phyloP scores from a whole-genome alignment of 2,329 filamentous ascomycete species.

The Davidsoniella australis region DNA sequence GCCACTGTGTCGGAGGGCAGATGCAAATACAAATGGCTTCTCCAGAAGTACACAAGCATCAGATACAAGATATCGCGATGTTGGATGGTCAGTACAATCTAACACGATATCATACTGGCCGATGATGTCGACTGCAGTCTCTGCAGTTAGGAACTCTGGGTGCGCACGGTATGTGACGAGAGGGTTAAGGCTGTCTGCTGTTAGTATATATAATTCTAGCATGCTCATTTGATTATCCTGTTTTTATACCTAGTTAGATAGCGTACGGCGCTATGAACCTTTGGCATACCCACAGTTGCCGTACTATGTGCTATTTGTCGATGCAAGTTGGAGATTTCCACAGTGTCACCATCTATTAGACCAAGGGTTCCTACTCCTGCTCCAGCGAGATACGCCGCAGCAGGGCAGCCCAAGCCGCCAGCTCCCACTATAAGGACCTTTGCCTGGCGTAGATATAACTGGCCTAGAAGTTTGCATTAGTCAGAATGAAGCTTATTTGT shows the following conservation, averaged over 20 bases:
- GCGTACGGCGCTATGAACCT: conserved; percentile 60
- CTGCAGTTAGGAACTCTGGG: conserved; percentile 45
- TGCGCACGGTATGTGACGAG: conserved; percentile 47
- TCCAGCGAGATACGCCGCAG: conserved; percentile 80
- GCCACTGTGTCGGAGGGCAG: conserved; percentile 73
- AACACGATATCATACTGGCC: conserved; percentile 64
- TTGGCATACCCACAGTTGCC: conserved; percentile 51
- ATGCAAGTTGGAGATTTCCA: conserved; percentile 83
- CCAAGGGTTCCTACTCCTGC: conserved; percentile 74
- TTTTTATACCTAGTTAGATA: conserved; percentile 35
- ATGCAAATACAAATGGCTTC: conserved; percentile 75
- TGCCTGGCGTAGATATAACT: conserved; percentile 53
- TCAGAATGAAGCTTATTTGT: background rate
- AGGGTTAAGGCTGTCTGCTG: conserved; percentile 48
- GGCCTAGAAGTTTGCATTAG: conserved; percentile 33
- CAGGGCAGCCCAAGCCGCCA: conserved; percentile 81
- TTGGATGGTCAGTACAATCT: conserved; percentile 89
- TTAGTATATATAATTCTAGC: background rate
- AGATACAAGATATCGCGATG: conserved; percentile 80
- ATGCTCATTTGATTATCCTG: background rate
- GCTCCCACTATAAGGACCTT: conserved; percentile 69
- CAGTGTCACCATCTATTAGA: conserved; percentile 70
- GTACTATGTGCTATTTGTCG: conserved; percentile 73
- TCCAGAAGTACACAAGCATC: conserved; percentile 68
- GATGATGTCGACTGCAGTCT: conserved; percentile 51